Evolutionary conservation across 495 filamentous ascomycete genomes (phyloP), one percentile per base, ranked within the genome.

Genomic region (Penicillium bovifimosum): DNA sequence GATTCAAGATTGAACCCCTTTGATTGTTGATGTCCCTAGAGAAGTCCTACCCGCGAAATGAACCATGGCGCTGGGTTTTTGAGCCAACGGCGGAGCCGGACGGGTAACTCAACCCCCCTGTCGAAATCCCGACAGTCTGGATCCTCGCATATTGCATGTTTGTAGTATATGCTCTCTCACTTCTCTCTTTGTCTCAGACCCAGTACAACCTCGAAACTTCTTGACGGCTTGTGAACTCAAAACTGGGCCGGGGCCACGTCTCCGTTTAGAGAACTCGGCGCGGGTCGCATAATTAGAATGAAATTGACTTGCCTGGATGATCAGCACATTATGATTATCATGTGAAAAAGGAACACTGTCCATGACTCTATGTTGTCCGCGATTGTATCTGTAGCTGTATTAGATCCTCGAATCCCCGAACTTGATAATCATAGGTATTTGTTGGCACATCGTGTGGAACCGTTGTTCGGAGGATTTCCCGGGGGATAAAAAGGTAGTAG

Each of bases 11-110:
- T 4, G 20, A 40, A 39, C 17, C 36, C 20, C 20, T 24, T 2
- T 24, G 20, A 4, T 24, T 24, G 20, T 16, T n/a, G 32, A 34
- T 16, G n/a, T n/a, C 34, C 34, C 34, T 24, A 48, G 48, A 41
- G 49, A 46, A 29, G 26, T 40, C 34, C 55, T 71, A 65, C 68
- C 69, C 66, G 68, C 61, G 51, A 44, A 14, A 38, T 63, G 71
- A 74, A 74, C 71, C 71, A 67, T 70, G 68, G 69, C 60, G 62
- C 66, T 69, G 71, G 71, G 68, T 60, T 70, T 70, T 52, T 31
- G 53, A 43, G 40, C 55, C 55, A 60, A 67, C 61, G 53, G 53
- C 47, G 46, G 46, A 26, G 32, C 56, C 55, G 43, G 51, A 42
- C 46, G 50, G 48, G 44, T 39, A 27, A 41, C 20, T 24, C 20